Conservation (phyloP, 2,329 filamentous ascomycete species). For the Aspergillus caelatus region DNA sequence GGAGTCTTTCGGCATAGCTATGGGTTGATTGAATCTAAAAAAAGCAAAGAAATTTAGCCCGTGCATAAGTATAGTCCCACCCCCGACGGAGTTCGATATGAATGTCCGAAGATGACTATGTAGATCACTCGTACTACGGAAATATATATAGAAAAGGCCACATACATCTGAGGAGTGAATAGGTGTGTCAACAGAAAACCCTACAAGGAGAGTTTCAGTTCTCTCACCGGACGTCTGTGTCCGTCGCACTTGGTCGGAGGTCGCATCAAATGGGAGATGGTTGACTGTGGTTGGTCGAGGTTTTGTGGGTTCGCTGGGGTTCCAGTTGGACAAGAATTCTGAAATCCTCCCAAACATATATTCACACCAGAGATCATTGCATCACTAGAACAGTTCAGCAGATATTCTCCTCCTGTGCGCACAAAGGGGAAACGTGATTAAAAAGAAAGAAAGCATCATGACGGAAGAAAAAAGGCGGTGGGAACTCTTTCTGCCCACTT, state of each 20-base stretch:
- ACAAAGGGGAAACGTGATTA: not conserved
- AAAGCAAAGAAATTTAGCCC: conserved; percentile 4
- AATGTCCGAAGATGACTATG: not conserved
- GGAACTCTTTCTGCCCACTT: conserved; percentile 17
- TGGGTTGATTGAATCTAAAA: conserved; percentile 11
- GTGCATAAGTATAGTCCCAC: not conserved
- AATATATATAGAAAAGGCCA: not conserved
- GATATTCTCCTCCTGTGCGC: conserved; percentile 7
- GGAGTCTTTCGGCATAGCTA: conserved; percentile 24
- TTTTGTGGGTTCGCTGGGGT: conserved; percentile 8
- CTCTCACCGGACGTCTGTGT: conserved; percentile 27
- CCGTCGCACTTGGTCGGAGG: conserved; percentile 23
- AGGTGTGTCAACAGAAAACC: not conserved
- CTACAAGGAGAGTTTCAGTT: conserved; percentile 19
- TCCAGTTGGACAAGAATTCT: conserved; percentile 13
- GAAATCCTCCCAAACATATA: conserved; percentile 27
- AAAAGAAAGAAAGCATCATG: conserved; percentile 15
- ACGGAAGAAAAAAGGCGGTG: conserved; percentile 24
- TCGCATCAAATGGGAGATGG: conserved; percentile 26
- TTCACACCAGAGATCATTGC: conserved; percentile 19
- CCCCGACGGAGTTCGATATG: not conserved
- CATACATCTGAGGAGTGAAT: conserved; percentile 3
- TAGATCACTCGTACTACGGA: not conserved
- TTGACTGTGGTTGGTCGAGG: conserved; percentile 6
- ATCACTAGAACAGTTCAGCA: conserved; percentile 8